Evolutionary conservation across 1,139 yeast species (phyloP).

Genomic region (Kodamaea ohmeri): DNA sequence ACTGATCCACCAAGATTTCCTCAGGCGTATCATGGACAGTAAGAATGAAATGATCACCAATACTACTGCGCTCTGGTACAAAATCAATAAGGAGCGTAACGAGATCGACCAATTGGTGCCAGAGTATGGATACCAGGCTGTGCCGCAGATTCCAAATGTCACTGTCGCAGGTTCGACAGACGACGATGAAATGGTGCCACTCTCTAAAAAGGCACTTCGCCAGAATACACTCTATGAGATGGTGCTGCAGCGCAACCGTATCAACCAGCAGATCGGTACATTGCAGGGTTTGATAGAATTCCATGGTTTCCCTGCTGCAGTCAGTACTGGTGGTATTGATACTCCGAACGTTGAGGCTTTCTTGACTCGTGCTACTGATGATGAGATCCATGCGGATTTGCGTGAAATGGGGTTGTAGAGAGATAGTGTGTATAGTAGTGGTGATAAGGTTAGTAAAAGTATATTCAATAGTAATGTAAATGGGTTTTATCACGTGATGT

Average conservation of each 20-base stretch:
- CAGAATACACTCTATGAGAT: conserved; percentile 44
- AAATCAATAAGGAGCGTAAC: conserved; percentile 84
- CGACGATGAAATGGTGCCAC: conserved; percentile 18
- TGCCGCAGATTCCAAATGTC: conserved; percentile 30
- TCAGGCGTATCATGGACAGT: conserved; percentile 65
- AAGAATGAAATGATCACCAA: conserved; percentile 64
- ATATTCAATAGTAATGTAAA: no score
- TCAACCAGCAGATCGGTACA: conserved; percentile 55
- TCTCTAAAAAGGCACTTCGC: conserved; percentile 36
- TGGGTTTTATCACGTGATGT: no score
- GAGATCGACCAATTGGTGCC: conserved; percentile 72
- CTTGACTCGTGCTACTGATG: conserved; percentile 52
- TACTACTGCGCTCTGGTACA: conserved; percentile 89
- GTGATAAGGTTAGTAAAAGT: no score
- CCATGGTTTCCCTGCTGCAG: conserved; percentile 70
- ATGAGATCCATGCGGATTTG: conserved; percentile 63
- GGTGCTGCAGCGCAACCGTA: conserved; percentile 52
- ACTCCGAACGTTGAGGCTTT: conserved; percentile 32
- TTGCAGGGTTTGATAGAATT: conserved; percentile 56
- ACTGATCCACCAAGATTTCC: conserved; percentile 80
- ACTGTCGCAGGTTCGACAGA: conserved; percentile 20
- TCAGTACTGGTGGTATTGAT: conserved; percentile 30
- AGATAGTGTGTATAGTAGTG: not conserved
- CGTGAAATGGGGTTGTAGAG: conserved; percentile 39
- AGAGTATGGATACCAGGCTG: conserved; percentile 38